phyloP scores from a whole-genome alignment of 192 early-diverging fungal species.

The Rhizophagus sp. region DNA sequence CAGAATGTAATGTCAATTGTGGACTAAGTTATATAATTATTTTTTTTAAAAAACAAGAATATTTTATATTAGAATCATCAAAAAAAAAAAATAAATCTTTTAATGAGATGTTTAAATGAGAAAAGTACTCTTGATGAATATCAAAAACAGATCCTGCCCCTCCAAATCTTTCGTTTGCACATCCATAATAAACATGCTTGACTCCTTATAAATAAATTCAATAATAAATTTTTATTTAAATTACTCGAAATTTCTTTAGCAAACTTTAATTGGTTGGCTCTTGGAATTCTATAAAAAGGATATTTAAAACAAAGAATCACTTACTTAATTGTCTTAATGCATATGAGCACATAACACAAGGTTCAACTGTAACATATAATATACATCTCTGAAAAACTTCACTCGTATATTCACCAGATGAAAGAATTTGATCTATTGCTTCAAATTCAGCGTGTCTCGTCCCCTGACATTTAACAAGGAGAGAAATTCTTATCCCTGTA shows the following conservation, averaged over 20 bases:
- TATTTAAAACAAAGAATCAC: not conserved
- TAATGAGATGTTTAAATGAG: not conserved
- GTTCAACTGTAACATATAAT: constrained; percentile 97
- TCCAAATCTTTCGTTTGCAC: constrained; percentile 94
- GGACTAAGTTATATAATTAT: constrained; percentile 12
- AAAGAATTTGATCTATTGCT: constrained; percentile 81
- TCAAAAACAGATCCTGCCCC: constrained; percentile 90
- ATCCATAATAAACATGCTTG: constrained; percentile 87
- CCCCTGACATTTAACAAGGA: constrained; percentile 49
- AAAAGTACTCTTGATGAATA: constrained; percentile 72
- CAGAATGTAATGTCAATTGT: constrained; percentile 33
- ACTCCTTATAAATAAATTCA: constrained; percentile 62
- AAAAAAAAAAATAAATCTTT: not conserved
- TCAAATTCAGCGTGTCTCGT: constrained; percentile 95
- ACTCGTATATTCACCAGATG: constrained; percentile 34
- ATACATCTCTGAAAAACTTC: constrained; percentile 55
- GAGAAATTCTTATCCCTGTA: not conserved
- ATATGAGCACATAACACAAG: constrained; percentile 97
- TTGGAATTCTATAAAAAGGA: not conserved
- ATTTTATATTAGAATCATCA: constrained; percentile 19
- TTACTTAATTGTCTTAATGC: constrained; percentile 79
- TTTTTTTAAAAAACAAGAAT: not conserved
- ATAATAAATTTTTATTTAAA: too few species aligned
- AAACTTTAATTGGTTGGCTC: too few species aligned
- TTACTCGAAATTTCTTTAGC: too few species aligned